Base-by-base conservation (phyloP, 805 yeast genomes). In the Saturnispora kantuleensis region DNA sequence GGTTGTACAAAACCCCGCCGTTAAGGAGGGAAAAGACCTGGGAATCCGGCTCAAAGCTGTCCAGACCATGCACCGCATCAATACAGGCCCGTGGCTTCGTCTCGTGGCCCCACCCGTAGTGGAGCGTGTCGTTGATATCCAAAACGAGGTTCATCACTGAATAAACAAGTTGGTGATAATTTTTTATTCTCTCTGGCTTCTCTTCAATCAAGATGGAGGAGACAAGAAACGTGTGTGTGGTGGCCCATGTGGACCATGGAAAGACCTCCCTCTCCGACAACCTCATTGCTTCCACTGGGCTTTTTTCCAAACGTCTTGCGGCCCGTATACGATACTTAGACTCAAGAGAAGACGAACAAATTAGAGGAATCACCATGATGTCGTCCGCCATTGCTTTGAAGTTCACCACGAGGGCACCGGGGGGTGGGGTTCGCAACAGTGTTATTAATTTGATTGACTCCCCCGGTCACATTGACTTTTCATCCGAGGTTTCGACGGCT, bases 171-270 rank as follows among this genome's bases (percentile, higher is more conserved):
- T 31, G 34, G 34, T n/a, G 15, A n/a, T n/a, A 15, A 5, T 16
- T 13, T n/a, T 16, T 29, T 13, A 29, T 15, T 30, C 16, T 38
- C 26, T 21, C 26, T 21, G 28, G 11, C 26, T 36, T 9, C 29
- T 34, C 15, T 18, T 15, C 18, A 34, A 34, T 17, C 26, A 18
- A 12, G 52, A 75, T 82, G 50, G 65, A 73, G 12, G 68, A 77
- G 49, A 79, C 90, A 29, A 72, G 98, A 49, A 93, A 93, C 63
- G 86, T 93, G 37, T 93, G 98, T 64, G 87, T 93, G 49, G 70
- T 93, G 41, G 99, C 99, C 0, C 99, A 93, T 64, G 98, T 93
- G 18, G 99, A 93, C 62, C 99, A 93, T 59, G 99, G 99, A 26
- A 93, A 93, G 65, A 93, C 99, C 0, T 86, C 97, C 2, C 68